Evolutionary conservation across 1,139 yeast species (phyloP).

Genomic region (Lodderomyces jiufengensis): DNA sequence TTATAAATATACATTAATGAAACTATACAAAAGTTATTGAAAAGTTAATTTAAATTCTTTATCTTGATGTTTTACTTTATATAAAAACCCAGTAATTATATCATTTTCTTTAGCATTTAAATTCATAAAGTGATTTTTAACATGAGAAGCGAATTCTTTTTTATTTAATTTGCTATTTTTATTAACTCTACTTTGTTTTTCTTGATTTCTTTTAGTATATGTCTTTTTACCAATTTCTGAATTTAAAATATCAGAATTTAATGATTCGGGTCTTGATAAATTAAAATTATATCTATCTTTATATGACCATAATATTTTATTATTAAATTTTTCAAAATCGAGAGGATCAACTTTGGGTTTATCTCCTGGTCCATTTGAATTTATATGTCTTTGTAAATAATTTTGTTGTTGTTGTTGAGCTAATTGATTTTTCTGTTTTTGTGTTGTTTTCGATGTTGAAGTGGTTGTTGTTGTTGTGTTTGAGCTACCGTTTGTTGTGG

Average conservation of each 20-base stretch:
- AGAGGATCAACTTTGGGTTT: constrained; percentile 46
- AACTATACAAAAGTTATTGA: no score
- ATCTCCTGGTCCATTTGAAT: constrained; percentile 64
- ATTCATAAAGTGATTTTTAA: constrained; percentile 59
- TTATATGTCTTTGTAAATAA: constrained; percentile 53
- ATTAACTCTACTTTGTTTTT: constrained; percentile 10
- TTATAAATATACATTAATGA: no score
- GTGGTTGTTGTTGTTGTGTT: constrained; percentile 9
- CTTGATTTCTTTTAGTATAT: constrained; percentile 31
- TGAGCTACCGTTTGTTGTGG: background rate
- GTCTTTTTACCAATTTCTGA: constrained; percentile 68
- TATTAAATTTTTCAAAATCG: constrained; percentile 58
- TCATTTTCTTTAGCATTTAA: constrained; percentile 74
- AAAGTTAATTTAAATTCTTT: constrained; percentile 42
- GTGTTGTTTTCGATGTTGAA: constrained; percentile 35
- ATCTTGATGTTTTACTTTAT: constrained; percentile 67
- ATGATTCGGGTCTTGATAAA: constrained; percentile 50
- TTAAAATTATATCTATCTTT: constrained; percentile 46
- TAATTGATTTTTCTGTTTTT: constrained; percentile 52
- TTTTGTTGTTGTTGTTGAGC: constrained; percentile 62
- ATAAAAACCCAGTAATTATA: constrained; percentile 71
- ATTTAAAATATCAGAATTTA: constrained; percentile 58
- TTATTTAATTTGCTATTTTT: constrained; percentile 42
- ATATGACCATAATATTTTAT: constrained; percentile 55
- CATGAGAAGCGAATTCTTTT: constrained; percentile 49